phyloP scores from a whole-genome alignment of 2,329 filamentous ascomycete genomes.

The Ophioceras dolichostomum region DNA sequence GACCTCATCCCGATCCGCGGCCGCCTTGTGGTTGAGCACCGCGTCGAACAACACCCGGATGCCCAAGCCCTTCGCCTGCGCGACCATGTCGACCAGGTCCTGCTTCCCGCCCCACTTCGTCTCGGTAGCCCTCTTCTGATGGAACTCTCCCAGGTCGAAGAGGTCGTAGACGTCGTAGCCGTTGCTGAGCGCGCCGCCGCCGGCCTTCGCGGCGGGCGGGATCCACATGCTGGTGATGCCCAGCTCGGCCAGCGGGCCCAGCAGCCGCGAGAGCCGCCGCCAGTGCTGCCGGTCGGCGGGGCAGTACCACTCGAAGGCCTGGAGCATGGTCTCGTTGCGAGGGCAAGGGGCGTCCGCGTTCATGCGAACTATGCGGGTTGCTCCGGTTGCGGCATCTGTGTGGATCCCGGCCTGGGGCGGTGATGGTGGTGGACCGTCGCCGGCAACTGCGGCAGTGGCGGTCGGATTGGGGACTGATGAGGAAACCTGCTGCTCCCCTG shows the following conservation, averaged over 20 bases:
- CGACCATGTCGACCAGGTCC: slow-evolving; percentile 41
- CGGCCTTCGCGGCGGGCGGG: slow-evolving; percentile 59
- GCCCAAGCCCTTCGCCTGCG: slow-evolving; percentile 35
- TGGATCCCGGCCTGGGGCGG: too few relatives aligned
- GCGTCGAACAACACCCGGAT: slow-evolving; percentile 56
- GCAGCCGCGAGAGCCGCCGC: slow-evolving; percentile 37
- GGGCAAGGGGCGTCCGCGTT: slow-evolving; percentile 6
- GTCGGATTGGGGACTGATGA: too few relatives aligned
- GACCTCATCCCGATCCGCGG: slow-evolving; percentile 49
- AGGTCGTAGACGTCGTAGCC: slow-evolving; percentile 62
- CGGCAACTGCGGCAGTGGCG: too few relatives aligned
- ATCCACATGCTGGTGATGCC: slow-evolving; percentile 56
- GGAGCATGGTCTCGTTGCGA: slow-evolving; percentile 42
- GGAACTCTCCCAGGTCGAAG: slow-evolving; percentile 60
- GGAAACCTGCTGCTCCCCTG: too few relatives aligned
- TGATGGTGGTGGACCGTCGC: too few relatives aligned
- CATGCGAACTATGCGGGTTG: too few relatives aligned
- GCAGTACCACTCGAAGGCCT: slow-evolving; percentile 64
- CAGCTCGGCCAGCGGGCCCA: slow-evolving; percentile 42
- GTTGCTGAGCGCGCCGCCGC: slow-evolving; percentile 41
- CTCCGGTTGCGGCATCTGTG: too few relatives aligned
- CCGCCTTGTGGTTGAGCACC: slow-evolving; percentile 62
- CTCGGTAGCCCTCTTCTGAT: slow-evolving; percentile 48
- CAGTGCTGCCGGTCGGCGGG: slow-evolving; percentile 50
- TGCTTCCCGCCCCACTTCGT: slow-evolving; percentile 61